Evolutionary conservation across 345 rosid genomes (phyloP).

Genomic region (Salix purpurea): DNA sequence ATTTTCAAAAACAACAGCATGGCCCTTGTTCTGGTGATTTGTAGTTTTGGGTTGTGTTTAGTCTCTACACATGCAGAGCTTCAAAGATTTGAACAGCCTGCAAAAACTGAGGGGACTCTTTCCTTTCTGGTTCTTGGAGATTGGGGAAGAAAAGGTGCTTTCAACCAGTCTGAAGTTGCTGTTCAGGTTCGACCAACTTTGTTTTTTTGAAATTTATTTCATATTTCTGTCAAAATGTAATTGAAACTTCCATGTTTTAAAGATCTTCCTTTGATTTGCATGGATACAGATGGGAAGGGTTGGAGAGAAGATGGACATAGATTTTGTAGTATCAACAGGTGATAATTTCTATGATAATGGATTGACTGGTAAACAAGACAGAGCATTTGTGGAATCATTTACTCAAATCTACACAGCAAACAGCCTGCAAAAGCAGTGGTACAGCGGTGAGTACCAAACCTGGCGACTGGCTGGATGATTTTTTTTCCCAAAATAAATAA

Average conservation of each 20-base stretch:
- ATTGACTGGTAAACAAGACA: constrained; percentile 41
- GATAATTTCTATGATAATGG: constrained; percentile 89
- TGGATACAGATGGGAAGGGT: constrained; percentile 66
- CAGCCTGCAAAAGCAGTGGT: constrained; percentile 80
- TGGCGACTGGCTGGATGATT: background rate
- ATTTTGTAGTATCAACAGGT: constrained; percentile 82
- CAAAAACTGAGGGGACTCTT: constrained; percentile 47
- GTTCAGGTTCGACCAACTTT: constrained; percentile 37
- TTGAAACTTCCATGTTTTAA: background rate
- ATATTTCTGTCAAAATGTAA: background rate
- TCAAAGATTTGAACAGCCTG: constrained; percentile 44
- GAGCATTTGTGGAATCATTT: constrained; percentile 61
- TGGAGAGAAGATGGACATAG: constrained; percentile 53
- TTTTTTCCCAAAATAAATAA: background rate
- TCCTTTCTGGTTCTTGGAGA: constrained; percentile 71
- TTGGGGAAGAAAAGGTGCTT: constrained; percentile 77
- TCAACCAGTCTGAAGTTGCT: constrained; percentile 66
- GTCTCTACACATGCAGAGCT: constrained; percentile 37
- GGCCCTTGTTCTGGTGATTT: background rate
- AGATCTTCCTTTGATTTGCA: background rate
- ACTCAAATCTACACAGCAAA: constrained; percentile 55
- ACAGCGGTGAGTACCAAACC: constrained; percentile 37
- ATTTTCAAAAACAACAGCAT: background rate
- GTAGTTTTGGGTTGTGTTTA: constrained; percentile 8
- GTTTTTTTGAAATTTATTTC: background rate